A percentile compares a stretch with the other conserved stretches of the same genome.
phyloP scores from a whole-genome alignment of 192 early-diverging fungal genomes.

The Linnemannia schmuckeri region DNA sequence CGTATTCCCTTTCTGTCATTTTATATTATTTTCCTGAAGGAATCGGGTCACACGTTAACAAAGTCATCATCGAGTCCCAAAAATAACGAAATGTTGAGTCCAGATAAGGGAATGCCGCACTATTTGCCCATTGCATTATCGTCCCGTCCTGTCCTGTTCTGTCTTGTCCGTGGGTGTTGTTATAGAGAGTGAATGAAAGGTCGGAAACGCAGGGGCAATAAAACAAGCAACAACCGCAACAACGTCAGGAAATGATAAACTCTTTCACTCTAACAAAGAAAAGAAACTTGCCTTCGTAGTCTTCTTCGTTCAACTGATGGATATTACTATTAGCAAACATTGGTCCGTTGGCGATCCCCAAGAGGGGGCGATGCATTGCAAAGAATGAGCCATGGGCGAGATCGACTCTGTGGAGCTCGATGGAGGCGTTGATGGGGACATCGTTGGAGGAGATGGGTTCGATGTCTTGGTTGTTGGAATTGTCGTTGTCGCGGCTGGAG shows the following conservation, averaged over 20 bases:
- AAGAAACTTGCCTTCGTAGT: slow-evolving; percentile 46
- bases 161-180: background rate
- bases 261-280: background rate
- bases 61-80: slow-evolving; percentile 8
- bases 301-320: slow-evolving; percentile 24
- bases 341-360: slow-evolving; percentile 53
- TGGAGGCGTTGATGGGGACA: slow-evolving; percentile 25
- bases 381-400: slow-evolving; percentile 56
- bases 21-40: background rate
- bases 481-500: slow-evolving; percentile 41
- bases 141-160: no score
- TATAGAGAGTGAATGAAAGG: background rate
- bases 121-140: background rate
- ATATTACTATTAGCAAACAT: slow-evolving; percentile 41
- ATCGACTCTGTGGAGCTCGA: slow-evolving; percentile 47
- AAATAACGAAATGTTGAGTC: slow-evolving; percentile 14
- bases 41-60: slow-evolving; percentile 6
- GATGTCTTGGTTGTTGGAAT: slow-evolving; percentile 21
- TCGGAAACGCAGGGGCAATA: background rate
- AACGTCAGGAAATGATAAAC: background rate
- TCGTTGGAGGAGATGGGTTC: slow-evolving; percentile 24
- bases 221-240: background rate
- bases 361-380: slow-evolving; percentile 50
- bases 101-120: slow-evolving; percentile 27
- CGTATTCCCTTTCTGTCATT: background rate